Percentiles rank a stretch among this genome's conserved stretches.
These are phyloP conservation scores for Irpex sp. DNA, from an alignment of 1,284 basidiomycete genomes.

Conservation along the genomic window DNA sequence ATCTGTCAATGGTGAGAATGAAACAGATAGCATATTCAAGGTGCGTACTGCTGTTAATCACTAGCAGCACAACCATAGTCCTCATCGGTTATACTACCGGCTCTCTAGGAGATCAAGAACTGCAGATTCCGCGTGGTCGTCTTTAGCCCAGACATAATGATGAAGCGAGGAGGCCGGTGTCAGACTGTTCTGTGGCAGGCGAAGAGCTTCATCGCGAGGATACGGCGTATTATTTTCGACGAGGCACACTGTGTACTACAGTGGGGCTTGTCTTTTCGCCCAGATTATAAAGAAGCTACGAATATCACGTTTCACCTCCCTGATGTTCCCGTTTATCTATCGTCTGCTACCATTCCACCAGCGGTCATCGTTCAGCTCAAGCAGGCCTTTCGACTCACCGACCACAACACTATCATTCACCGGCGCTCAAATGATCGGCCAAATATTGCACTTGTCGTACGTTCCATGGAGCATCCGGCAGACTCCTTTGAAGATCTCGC, in stretches of 20 bases:
- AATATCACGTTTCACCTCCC: slow-evolving; percentile 7
- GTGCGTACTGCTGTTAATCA: too few species aligned
- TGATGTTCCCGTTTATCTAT: slow-evolving; percentile 1
- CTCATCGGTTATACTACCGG: too few species aligned
- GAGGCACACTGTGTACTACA: slow-evolving; percentile 34
- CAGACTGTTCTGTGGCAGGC: slow-evolving; percentile 22
- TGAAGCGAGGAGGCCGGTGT: slow-evolving; percentile 19
- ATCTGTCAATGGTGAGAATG: slow-evolving; percentile 1
- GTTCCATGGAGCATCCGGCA: slow-evolving; percentile 2
- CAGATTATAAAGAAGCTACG: slow-evolving; percentile 24
- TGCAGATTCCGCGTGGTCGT: slow-evolving; percentile 28
- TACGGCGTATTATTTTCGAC: slow-evolving; percentile 30
- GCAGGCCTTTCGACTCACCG: background rate
- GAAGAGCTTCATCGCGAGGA: slow-evolving; percentile 15
- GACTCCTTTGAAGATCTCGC: background rate
- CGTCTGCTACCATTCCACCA: slow-evolving; percentile 4
- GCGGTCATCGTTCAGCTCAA: background rate
- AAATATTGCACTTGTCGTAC: slow-evolving; percentile 2
- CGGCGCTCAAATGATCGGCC: slow-evolving; percentile 5
- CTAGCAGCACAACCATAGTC: too few species aligned
- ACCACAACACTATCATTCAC: background rate
- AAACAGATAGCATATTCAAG: background rate
- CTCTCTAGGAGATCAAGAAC: slow-evolving; percentile 27
- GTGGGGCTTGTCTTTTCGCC: slow-evolving; percentile 31
- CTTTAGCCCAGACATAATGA: slow-evolving; percentile 27